Conservation (phyloP, 768 basidiomycete species). For the Dentipellis sp. region DNA sequence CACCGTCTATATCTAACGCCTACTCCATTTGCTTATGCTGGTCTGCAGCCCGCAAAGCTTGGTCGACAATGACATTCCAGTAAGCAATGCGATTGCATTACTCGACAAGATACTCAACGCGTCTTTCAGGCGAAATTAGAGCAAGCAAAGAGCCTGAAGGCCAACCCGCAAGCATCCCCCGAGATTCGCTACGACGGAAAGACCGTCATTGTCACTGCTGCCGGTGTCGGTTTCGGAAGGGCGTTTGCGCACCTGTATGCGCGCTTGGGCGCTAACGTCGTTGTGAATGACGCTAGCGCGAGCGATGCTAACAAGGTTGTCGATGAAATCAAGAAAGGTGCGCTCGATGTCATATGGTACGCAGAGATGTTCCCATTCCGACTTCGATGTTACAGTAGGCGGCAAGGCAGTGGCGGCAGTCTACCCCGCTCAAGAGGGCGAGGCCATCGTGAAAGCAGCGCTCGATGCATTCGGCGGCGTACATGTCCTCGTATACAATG, state of each 20-base stretch:
- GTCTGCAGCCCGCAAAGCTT: slow-evolving; percentile 51
- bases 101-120: not conserved
- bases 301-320: slow-evolving; percentile 80
- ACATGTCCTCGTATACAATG: slow-evolving; percentile 86
- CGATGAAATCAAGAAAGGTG: slow-evolving; percentile 76
- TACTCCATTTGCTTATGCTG: slow-evolving; percentile 7
- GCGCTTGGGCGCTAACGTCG: slow-evolving; percentile 90
- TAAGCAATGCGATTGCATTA: not conserved
- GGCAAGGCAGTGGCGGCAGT: slow-evolving; percentile 81
- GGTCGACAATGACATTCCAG: slow-evolving; percentile 48
- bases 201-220: slow-evolving; percentile 91
- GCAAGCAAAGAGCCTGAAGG: slow-evolving; percentile 46
- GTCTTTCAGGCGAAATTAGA: slow-evolving; percentile 42
- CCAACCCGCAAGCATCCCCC: slow-evolving; percentile 62
- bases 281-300: slow-evolving; percentile 90
- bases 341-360: slow-evolving; percentile 13
- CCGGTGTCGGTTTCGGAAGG: slow-evolving; percentile 90
- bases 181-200: slow-evolving; percentile 79
- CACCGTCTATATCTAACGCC: not conserved
- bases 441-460: slow-evolving; percentile 79
- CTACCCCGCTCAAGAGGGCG: slow-evolving; percentile 88
- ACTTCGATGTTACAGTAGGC: slow-evolving; percentile 43
- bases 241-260: slow-evolving; percentile 89
- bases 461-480: slow-evolving; percentile 81
- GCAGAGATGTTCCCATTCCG: not conserved